A percentile compares a stretch with the other conserved stretches of the same genome.
Conservation (phyloP, 2,329 filamentous ascomycete species). For the Trichoderma citrinoviride region DNA sequence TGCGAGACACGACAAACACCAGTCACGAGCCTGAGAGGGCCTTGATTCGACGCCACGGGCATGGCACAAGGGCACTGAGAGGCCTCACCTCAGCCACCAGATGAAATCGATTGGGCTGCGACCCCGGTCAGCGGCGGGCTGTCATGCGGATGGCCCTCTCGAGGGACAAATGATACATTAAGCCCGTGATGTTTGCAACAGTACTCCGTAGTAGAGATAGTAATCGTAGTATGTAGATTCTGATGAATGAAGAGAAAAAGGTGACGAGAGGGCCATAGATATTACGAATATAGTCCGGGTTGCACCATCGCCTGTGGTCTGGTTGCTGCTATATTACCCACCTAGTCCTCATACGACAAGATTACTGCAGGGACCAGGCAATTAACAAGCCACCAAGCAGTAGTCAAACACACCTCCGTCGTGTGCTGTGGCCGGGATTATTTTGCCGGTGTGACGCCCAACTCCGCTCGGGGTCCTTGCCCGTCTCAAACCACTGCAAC, state of each 20-base stretch:
- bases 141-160: slow-evolving; percentile 1
- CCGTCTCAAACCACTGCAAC: slow-evolving; percentile 1
- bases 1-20: neutral
- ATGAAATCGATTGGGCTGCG: neutral
- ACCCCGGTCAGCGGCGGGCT: neutral
- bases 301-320: neutral
- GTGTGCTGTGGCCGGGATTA: slow-evolving; percentile 1
- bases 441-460: slow-evolving; percentile 10
- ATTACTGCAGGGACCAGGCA: neutral
- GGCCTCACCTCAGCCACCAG: slow-evolving; percentile 14
- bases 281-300: neutral
- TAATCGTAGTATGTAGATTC: neutral
- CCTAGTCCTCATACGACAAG: too few relatives aligned
- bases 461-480: slow-evolving; percentile 7
- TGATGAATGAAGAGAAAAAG: neutral
- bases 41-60: neutral
- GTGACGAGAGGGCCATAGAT: neutral
- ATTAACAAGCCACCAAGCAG: neutral
- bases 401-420: slow-evolving; percentile 6
- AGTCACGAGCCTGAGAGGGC: neutral
- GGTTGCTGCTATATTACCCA: neutral
- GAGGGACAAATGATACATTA: neutral
- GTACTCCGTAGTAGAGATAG: neutral
- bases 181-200: neutral
- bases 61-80: neutral